These are phyloP conservation scores for Podaxis pistillaris DNA, from an alignment of 768 basidiomycete species.

Conservation along the genomic window DNA sequence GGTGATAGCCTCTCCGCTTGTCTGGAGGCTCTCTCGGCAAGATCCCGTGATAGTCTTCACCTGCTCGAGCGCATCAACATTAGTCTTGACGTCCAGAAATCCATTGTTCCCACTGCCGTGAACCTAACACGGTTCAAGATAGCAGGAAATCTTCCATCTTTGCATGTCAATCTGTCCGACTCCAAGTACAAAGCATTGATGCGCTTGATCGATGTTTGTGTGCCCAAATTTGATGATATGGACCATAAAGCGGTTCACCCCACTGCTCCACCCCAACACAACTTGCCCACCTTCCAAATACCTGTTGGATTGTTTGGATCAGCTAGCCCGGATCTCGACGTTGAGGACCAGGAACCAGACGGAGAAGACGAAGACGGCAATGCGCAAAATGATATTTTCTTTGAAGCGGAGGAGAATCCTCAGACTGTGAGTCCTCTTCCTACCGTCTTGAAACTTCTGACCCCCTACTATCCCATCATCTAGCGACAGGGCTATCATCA, in stretches of 20 bases:
- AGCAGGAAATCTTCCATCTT: conserved; percentile 80
- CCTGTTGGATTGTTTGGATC: conserved; percentile 55
- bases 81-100: conserved; percentile 85
- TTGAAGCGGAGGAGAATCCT: conserved; percentile 66
- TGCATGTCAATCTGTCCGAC: conserved; percentile 89
- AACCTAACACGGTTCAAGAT: conserved; percentile 89
- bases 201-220: conserved; percentile 86
- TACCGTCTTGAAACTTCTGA: background rate
- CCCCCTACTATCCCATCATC: conserved; percentile 1
- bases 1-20: conserved; percentile 83
- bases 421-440: conserved; percentile 41
- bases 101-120: conserved; percentile 82
- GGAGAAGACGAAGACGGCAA: conserved; percentile 36
- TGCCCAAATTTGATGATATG: conserved; percentile 76
- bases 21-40: conserved; percentile 68
- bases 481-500: conserved; percentile 49
- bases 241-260: conserved; percentile 24
- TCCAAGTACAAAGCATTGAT: conserved; percentile 90
- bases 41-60: conserved; percentile 65
- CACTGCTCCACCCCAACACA: conserved; percentile 20
- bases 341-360: conserved; percentile 45
- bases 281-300: conserved; percentile 44
- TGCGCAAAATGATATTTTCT: conserved; percentile 51
- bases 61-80: conserved; percentile 91
- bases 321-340: conserved; percentile 57